These are phyloP conservation scores for Scolecobasidium constrictum DNA, from an alignment of 2,329 filamentous ascomycete genomes.

Conservation along the genomic window DNA sequence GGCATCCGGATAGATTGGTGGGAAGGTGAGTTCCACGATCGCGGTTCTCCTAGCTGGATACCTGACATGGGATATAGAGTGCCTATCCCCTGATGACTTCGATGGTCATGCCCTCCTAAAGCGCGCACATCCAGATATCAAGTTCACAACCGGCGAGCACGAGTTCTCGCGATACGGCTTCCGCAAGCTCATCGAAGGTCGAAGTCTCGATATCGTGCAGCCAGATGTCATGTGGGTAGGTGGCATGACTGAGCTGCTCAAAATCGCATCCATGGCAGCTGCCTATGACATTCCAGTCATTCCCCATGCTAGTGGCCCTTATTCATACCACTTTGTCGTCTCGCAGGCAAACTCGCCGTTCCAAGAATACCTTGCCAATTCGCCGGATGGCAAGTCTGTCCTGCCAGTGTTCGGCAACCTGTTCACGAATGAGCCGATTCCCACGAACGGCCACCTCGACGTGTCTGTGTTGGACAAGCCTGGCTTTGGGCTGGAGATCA, in stretches of 20 bases:
- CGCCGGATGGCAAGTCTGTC: constrained; percentile 79
- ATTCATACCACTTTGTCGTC: constrained; percentile 93
- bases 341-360: constrained; percentile 89
- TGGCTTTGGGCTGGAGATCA: constrained; percentile 81
- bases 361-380: constrained; percentile 93
- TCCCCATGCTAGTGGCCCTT: constrained; percentile 86
- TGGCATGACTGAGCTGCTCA: constrained; percentile 82
- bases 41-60: too few relatives aligned
- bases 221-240: constrained; percentile 98
- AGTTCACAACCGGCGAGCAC: constrained; percentile 94
- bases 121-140: constrained; percentile 76
- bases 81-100: constrained; percentile 79
- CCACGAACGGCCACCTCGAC: constrained; percentile 69
- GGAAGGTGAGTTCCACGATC: too few relatives aligned
- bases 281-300: constrained; percentile 93
- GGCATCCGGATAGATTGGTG: constrained; percentile 53
- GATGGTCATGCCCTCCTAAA: constrained; percentile 87
- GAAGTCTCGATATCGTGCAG: constrained; percentile 88
- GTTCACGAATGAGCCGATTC: constrained; percentile 84
- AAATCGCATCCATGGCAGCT: constrained; percentile 76
- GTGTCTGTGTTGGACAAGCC: constrained; percentile 75
- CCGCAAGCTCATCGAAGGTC: constrained; percentile 83
- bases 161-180: constrained; percentile 93
- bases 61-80: too few relatives aligned
- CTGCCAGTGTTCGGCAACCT: constrained; percentile 86